A percentile compares a stretch with the other conserved stretches of the same genome.
Evolutionary conservation across 2,329 filamentous ascomycete genomes (phyloP).

Genomic region (Aureobasidium sp.): DNA sequence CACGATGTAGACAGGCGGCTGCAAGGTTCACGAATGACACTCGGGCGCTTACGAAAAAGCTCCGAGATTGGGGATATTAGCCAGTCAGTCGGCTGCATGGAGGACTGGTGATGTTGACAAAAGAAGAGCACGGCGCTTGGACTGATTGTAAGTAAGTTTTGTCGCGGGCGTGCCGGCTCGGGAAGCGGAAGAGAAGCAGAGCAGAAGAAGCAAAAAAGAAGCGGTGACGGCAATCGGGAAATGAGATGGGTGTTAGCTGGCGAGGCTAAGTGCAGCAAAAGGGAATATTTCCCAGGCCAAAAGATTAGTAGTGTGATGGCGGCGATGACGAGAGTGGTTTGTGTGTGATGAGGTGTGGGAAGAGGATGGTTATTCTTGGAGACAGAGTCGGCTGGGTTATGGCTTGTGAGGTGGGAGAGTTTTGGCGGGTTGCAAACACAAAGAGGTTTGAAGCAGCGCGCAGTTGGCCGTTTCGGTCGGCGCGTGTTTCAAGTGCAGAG

Average conservation of each 20-base stretch:
- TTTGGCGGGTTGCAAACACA: background rate
- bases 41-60: slow-evolving; percentile 4
- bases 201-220: slow-evolving; percentile 6
- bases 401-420: background rate
- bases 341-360: background rate
- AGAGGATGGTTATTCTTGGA: slow-evolving; percentile 7
- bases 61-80: background rate
- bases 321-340: background rate
- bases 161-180: background rate
- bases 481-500: slow-evolving; percentile 7
- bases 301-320: background rate
- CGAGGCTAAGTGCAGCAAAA: background rate
- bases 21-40: background rate
- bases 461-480: slow-evolving; percentile 5
- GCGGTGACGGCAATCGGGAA: slow-evolving; percentile 8
- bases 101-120: background rate
- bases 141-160: background rate
- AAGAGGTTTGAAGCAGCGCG: background rate
- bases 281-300: background rate
- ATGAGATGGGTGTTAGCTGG: background rate
- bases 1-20: background rate
- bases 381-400: background rate
- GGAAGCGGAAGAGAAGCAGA: slow-evolving; percentile 3
- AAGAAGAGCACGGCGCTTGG: background rate
- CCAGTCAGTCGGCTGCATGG: background rate